Conservation (phyloP, 2,329 filamentous ascomycete genomes). For the Verticillium nonalfalfae region DNA sequence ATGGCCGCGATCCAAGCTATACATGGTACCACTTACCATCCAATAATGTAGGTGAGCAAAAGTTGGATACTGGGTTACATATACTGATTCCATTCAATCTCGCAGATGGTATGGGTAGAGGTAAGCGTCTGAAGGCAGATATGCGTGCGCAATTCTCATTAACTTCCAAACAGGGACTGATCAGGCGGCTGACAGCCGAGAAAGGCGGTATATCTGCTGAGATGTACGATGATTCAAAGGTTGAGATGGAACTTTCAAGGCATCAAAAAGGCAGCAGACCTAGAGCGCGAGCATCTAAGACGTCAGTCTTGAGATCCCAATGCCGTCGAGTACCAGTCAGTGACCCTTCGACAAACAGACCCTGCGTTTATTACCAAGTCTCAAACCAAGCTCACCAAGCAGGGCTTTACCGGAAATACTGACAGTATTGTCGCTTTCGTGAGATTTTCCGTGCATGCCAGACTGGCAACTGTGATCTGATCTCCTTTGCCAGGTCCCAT, state of each 20-base stretch:
- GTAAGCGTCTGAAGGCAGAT: background rate
- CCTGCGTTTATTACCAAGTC: background rate
- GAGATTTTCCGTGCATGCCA: background rate
- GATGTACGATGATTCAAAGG: slow-evolving; percentile 3
- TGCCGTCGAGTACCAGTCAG: background rate
- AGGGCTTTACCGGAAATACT: background rate
- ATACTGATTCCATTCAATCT: background rate
- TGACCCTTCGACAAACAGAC: background rate
- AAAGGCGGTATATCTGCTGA: slow-evolving; percentile 2
- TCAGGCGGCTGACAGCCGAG: slow-evolving; percentile 3
- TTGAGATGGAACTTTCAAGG: slow-evolving; percentile 1
- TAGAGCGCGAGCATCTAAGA: background rate
- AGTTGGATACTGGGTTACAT: background rate
- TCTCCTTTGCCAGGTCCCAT: background rate
- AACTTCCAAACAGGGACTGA: background rate
- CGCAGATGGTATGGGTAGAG: slow-evolving; percentile 6
- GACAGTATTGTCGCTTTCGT: background rate
- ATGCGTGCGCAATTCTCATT: background rate
- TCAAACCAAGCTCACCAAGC: background rate
- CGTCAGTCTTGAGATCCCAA: background rate
- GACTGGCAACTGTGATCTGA: background rate
- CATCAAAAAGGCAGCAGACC: background rate
- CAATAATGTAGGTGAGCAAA: slow-evolving; percentile 5
- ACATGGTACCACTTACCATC: slow-evolving; percentile 9
- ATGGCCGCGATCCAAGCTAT: slow-evolving; percentile 1